phyloP scores from a whole-genome alignment of 176 grass and related monocot genomes.

The Ensete ventricosum region DNA sequence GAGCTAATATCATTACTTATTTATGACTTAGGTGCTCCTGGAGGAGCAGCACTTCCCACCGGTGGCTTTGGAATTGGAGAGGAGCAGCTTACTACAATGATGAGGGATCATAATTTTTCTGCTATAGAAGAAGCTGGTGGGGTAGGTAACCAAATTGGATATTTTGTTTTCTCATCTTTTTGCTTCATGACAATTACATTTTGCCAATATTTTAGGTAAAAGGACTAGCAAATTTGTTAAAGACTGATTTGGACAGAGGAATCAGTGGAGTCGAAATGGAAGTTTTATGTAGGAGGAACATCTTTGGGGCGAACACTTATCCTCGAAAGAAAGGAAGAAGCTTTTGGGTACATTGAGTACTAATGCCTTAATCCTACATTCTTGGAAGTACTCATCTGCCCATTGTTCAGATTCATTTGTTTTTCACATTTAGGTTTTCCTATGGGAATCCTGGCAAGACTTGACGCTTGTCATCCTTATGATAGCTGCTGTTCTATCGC shows the following conservation, averaged over 20 bases:
- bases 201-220: conserved; percentile 39
- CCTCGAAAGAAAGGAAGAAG: conserved; percentile 85
- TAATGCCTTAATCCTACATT: neutral
- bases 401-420: neutral
- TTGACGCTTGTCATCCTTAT: conserved; percentile 88
- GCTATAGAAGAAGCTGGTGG: conserved; percentile 58
- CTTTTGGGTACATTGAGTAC: conserved; percentile 41
- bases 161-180: neutral
- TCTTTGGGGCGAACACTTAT: conserved; percentile 78
- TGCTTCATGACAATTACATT: neutral
- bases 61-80: conserved; percentile 67
- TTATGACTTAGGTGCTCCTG: neutral
- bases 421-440: conserved; percentile 53
- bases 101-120: conserved; percentile 76
- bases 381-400: no score
- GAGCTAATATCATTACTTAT: neutral
- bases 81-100: conserved; percentile 60
- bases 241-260: conserved; percentile 51
- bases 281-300: conserved; percentile 40
- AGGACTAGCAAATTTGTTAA: conserved; percentile 61
- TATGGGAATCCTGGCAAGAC: conserved; percentile 96
- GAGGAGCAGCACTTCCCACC: conserved; percentile 13
- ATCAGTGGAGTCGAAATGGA: conserved; percentile 48
- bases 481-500: conserved; percentile 74
- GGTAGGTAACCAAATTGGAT: conserved; percentile 30